A percentile compares a stretch with the other conserved stretches of the same genome.
These are phyloP conservation scores for Sordariomycetes sp. DNA, from an alignment of 2,329 filamentous ascomycete species.

Conservation along the genomic window DNA sequence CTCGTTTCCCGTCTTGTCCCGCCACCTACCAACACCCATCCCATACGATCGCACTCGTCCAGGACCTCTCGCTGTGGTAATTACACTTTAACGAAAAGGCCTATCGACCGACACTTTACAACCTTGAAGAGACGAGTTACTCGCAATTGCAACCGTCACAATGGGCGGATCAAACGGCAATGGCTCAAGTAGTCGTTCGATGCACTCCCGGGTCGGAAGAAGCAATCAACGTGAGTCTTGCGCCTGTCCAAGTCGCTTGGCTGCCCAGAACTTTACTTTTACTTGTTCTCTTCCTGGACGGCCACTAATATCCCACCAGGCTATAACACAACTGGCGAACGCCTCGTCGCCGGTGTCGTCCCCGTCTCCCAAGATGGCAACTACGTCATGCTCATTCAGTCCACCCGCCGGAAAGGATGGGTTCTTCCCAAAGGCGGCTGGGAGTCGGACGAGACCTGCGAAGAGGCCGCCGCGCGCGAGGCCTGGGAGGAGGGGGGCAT, in stretches of 20 bases:
- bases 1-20: background rate
- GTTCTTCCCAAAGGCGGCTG: slow-evolving; percentile 96
- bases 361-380: slow-evolving; percentile 79
- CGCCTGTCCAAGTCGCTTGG: too few species aligned
- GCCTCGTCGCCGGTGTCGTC: slow-evolving; percentile 90
- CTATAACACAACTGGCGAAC: slow-evolving; percentile 85
- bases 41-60: too few species aligned
- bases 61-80: too few species aligned
- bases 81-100: too few species aligned
- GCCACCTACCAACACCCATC: too few species aligned
- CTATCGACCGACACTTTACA: too few species aligned
- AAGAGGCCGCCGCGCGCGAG: slow-evolving; percentile 77
- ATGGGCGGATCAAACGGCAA: slow-evolving; percentile 27
- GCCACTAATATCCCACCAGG: too few species aligned
- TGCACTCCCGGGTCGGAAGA: slow-evolving; percentile 69
- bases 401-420: slow-evolving; percentile 84
- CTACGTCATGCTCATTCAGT: slow-evolving; percentile 89
- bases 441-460: slow-evolving; percentile 87
- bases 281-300: slow-evolving; percentile 2
- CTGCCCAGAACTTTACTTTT: background rate
- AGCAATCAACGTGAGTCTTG: slow-evolving; percentile 71
- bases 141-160: slow-evolving; percentile 4
- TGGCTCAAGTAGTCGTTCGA: slow-evolving; percentile 37
- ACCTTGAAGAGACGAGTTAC: too few species aligned
- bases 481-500: slow-evolving; percentile 99